Conservation (phyloP, 345 rosid species). For the Citropsis articulata region DNA sequence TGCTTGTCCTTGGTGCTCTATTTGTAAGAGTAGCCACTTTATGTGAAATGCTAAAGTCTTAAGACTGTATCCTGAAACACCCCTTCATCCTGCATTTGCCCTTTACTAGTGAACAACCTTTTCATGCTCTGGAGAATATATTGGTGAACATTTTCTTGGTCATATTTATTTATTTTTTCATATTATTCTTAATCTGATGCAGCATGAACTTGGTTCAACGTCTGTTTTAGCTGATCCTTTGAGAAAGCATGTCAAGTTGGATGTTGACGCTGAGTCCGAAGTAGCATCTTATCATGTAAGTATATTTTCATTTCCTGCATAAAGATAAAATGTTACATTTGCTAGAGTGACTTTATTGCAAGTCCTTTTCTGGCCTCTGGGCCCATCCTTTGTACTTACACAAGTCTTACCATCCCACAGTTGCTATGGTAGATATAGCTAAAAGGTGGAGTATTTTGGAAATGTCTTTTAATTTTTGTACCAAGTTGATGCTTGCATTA, state of each 20-base stretch:
- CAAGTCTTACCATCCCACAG: not conserved
- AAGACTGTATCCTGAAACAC: not conserved
- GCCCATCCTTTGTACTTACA: not conserved
- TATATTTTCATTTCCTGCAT: slow-evolving; percentile 4
- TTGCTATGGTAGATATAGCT: not conserved
- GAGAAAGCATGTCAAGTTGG: slow-evolving; percentile 36
- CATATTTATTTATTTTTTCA: not conserved
- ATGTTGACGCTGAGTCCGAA: slow-evolving; percentile 23
- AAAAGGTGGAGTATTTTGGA: not conserved
- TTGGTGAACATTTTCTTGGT: slow-evolving; percentile 1
- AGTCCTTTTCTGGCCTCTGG: slow-evolving; percentile 6
- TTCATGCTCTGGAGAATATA: not conserved
- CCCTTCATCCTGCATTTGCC: not conserved
- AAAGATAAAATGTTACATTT: not conserved
- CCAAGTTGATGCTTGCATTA: not conserved
- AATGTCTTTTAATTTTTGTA: not conserved
- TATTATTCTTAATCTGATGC: slow-evolving; percentile 18
- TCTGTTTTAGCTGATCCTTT: slow-evolving; percentile 24
- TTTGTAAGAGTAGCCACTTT: not conserved
- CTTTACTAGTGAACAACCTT: not conserved
- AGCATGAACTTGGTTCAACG: slow-evolving; percentile 36
- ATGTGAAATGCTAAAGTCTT: not conserved
- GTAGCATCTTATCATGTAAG: slow-evolving; percentile 29
- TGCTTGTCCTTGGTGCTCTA: not conserved
- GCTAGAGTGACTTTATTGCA: not conserved